These are phyloP conservation scores for Tremellales sp. DNA, from an alignment of 1,284 basidiomycete species.

Conservation along the genomic window DNA sequence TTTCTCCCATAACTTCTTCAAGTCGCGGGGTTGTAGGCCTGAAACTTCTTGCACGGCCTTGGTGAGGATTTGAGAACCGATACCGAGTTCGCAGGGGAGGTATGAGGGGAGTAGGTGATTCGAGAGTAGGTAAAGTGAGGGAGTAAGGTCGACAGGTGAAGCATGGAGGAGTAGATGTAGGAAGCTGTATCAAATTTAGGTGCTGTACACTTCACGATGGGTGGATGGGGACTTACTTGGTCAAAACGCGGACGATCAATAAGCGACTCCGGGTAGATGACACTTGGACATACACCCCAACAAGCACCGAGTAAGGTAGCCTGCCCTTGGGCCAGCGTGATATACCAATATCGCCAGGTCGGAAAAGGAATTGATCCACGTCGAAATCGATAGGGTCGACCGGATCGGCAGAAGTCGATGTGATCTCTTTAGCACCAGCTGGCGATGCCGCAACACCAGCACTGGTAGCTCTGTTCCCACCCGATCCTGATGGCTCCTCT, in stretches of 20 bases:
- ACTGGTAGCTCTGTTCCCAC: not conserved
- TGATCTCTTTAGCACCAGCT: conserved; percentile 15
- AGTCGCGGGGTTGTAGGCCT: conserved; percentile 63
- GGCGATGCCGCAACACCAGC: not conserved
- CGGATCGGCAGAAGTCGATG: conserved; percentile 21
- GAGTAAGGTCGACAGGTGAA: conserved; percentile 66
- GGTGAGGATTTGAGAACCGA: conserved; percentile 71
- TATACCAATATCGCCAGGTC: conserved; percentile 47
- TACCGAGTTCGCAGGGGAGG: conserved; percentile 66
- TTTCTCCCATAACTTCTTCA: conserved; percentile 57
- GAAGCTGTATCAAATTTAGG: conserved; percentile 28
- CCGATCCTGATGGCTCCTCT: not conserved
- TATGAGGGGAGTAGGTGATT: conserved; percentile 81
- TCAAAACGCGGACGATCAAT: conserved; percentile 70
- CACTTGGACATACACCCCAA: conserved; percentile 67
- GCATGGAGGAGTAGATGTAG: conserved; percentile 66
- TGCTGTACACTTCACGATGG: conserved; percentile 9
- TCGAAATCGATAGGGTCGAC: conserved; percentile 47
- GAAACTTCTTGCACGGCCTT: conserved; percentile 78
- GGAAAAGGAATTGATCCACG: conserved; percentile 46
- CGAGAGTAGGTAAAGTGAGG: conserved; percentile 83
- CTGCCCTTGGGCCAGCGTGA: conserved; percentile 47
- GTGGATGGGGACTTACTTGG: conserved; percentile 64
- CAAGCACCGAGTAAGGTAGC: conserved; percentile 76
- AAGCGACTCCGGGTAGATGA: conserved; percentile 77